A percentile compares a stretch with the other conserved stretches of the same genome.
Conservation (phyloP, 2,329 filamentous ascomycete genomes). For the Zasmidium cellare region DNA sequence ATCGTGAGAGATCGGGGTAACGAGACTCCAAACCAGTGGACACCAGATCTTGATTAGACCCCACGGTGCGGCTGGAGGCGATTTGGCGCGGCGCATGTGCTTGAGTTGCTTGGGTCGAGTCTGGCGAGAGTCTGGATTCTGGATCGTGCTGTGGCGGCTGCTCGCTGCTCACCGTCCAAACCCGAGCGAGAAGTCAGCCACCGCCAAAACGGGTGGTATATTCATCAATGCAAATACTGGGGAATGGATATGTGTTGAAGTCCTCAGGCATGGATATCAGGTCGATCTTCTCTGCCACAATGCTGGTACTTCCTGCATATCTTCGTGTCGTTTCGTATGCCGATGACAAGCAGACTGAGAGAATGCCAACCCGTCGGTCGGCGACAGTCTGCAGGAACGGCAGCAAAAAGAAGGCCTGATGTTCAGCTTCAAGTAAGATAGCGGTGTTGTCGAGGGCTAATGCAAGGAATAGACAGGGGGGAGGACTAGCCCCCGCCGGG, state of each 20-base stretch:
- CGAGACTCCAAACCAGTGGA: background rate
- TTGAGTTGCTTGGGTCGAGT: background rate
- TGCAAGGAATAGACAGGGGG: background rate
- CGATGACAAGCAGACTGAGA: too few relatives aligned
- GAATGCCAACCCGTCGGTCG: too few relatives aligned
- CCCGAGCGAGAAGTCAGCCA: background rate
- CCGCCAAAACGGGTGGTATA: too few relatives aligned
- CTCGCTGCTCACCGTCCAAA: background rate
- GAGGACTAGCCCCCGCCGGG: too few relatives aligned
- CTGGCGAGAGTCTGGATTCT: background rate
- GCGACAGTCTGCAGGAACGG: too few relatives aligned
- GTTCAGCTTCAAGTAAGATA: background rate
- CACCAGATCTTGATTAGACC: background rate
- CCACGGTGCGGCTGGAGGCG: background rate
- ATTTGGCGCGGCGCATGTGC: background rate
- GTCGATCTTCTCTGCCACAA: too few relatives aligned
- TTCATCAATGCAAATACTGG: too few relatives aligned
- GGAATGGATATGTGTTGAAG: too few relatives aligned
- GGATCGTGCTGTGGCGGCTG: background rate
- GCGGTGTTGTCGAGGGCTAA: background rate
- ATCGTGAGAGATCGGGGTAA: background rate
- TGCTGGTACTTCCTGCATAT: too few relatives aligned
- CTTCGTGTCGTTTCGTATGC: too few relatives aligned
- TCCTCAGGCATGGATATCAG: too few relatives aligned
- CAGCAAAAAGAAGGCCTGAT: too few relatives aligned